Base-by-base conservation (phyloP, 1,284 basidiomycete genomes). In the Ustilago shanxiensis region DNA sequence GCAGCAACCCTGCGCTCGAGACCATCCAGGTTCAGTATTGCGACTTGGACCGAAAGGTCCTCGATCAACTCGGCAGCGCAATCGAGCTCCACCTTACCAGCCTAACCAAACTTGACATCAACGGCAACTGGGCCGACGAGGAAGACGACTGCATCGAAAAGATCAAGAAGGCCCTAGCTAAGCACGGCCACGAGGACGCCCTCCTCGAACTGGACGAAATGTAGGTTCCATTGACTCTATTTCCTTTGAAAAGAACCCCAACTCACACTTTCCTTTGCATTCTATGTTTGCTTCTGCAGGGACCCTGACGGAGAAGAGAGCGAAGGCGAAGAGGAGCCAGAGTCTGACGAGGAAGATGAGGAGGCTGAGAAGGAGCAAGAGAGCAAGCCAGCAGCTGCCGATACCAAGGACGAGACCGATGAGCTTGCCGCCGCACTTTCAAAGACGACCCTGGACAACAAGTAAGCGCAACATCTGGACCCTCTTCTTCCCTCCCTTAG, bases 41-140 rank as follows among this genome's bases (percentile, higher is more conserved):
- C 59, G 84, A 85, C 31, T 59, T 85, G 29, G 78, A 85, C 66
- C 78, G 82, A 24, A 70, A 77, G 49, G 77, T 77, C 0, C 77
- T 85, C n/a, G 51, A 61, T 28, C 58, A 69, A 20, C 79, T 85
- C 18, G 82, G 73, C 20, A 60, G 61, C 45, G 81, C 79, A 18
- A 79, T 85, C 56, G 69, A 79, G 29, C 54, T 65, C 13, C 72
- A 81, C 60, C 45, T 83, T 49, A 44, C 60, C 35, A 63, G 56
- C 24, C 72, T 85, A 28, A 67, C 69, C 37, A 58, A 66, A 49
- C 76, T 85, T 50, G 83, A 85, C 58, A 82, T 85, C 64, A 84
- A 85, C 69, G 84, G 83, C 58, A 85, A 85, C 70, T 84, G 79
- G 77, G 83, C 82, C 16, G 83, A 85, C 31, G 84, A 83, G 60